Evolutionary conservation across 495 filamentous ascomycete species (phyloP).

Genomic region (Trichoderma asperelloides): DNA sequence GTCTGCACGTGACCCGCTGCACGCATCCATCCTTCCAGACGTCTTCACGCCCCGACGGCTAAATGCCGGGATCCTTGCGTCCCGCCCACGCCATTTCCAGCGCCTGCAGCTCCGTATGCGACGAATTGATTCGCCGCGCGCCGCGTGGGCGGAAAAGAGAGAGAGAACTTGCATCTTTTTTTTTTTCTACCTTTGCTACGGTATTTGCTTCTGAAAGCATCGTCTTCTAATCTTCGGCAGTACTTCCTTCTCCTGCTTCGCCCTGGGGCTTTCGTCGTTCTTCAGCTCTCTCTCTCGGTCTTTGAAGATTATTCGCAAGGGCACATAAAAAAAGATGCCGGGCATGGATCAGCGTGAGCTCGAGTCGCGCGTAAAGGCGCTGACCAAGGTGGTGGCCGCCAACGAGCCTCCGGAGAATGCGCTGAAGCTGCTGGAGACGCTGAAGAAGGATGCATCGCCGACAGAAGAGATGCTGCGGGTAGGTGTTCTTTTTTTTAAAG

Average conservation of each 20-base stretch:
- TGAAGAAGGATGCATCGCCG: slow-evolving; percentile 69
- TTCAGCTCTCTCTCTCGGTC: neutral
- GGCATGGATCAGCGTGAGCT: slow-evolving; percentile 78
- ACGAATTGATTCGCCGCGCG: neutral
- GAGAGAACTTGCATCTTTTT: slow-evolving; percentile 1
- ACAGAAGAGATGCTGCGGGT: slow-evolving; percentile 78
- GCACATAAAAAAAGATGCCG: neutral
- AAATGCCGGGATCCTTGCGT: neutral
- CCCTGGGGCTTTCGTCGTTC: neutral
- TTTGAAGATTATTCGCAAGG: neutral
- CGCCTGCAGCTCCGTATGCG: neutral
- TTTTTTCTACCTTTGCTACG: neutral
- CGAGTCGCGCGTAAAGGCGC: slow-evolving; percentile 56
- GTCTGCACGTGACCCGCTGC: neutral
- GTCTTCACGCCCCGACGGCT: neutral
- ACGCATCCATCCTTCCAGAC: neutral
- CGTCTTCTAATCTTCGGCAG: neutral
- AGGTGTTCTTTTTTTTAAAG: slow-evolving; percentile 21
- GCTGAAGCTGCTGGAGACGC: slow-evolving; percentile 59
- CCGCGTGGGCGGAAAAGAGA: neutral
- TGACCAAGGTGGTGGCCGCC: slow-evolving; percentile 65
- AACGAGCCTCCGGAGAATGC: slow-evolving; percentile 58
- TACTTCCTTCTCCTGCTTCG: neutral
- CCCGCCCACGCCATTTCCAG: neutral
- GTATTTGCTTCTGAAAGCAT: neutral